Evolutionary conservation across 2,329 filamentous ascomycete genomes (phyloP), one percentile per base, ranked within the genome.

Genomic region (Alternaria longipes): DNA sequence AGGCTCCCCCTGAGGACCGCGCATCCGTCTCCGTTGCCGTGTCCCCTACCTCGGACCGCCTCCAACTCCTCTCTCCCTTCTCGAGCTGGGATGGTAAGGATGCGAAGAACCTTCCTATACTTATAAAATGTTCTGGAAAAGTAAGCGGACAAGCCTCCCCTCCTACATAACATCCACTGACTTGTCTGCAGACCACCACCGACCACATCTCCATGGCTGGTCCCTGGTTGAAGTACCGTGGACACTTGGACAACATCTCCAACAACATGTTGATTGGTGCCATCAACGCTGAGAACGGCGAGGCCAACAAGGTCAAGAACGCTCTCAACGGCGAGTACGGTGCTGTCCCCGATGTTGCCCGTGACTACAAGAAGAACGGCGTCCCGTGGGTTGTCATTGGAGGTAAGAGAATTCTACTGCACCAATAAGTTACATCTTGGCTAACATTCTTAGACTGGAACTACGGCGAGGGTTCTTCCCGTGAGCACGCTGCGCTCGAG

Each of bases 211-310:
- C 93, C 65, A 96, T 97, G 92, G 94, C 93, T 71, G 93, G 94
- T 70, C 93, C 94, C 65, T 97, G 94, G 94, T 86, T 98, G 81
- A 97, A 97, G 87, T 98, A 97, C 89, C 93, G 94, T 87, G 94
- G 94, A 66, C 94, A 98, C 81, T 87, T 98, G 76, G 94, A 97
- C 89, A 98, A 98, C 88, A 97, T 98, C 84, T 97, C 94, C 79
- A 97, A 98, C 90, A 98, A 98, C 88, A 97, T 97, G 93, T 84
- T 98, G 81, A 97, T 98, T 74, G 94, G 94, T 84, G 95, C 95
- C 76, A 92, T 93, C 84, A 99, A 97, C 84, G 90, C 91, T 75
- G 94, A 91, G 78, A 99, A 98, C 83, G 93, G 90, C 63, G 93
- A 98, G 86, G 94, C 93, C 75, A 99, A 99, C 89, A 97, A 96